phyloP scores from a whole-genome alignment of 768 basidiomycete genomes.

The Udeniomyces megalosporus region DNA sequence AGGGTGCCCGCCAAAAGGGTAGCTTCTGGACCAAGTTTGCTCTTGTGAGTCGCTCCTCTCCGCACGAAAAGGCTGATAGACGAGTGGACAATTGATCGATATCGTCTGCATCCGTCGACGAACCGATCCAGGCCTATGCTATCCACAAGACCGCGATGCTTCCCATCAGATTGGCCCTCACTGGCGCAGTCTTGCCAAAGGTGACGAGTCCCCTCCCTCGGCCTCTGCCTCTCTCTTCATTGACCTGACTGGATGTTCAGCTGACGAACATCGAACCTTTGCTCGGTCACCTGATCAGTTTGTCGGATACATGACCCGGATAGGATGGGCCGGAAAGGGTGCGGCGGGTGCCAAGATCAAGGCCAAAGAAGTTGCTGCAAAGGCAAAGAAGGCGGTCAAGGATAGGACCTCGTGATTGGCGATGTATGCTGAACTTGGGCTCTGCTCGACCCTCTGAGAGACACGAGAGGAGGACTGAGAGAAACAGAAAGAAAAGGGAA shows the following conservation, averaged over 20 bases:
- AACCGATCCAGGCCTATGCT: conserved; percentile 79
- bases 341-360: conserved; percentile 34
- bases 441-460: background rate
- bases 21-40: conserved; percentile 80
- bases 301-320: conserved; percentile 63
- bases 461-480: background rate
- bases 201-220: background rate
- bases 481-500: no score
- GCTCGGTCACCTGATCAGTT: conserved; percentile 24
- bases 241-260: no score
- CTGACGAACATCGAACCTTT: background rate
- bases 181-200: conserved; percentile 66
- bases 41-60: background rate
- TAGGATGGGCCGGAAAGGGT: conserved; percentile 68
- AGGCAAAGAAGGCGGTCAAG: conserved; percentile 8
- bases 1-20: conserved; percentile 15
- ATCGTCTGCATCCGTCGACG: no score
- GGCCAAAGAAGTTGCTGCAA: conserved; percentile 12
- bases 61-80: no score
- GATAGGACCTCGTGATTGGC: background rate
- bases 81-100: no score
- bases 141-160: conserved; percentile 90
- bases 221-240: background rate
- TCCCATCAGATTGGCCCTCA: conserved; percentile 74
- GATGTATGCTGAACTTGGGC: background rate